Evolutionary conservation across 257 asterid species (phyloP), one percentile per base, ranked within the genome.

Genomic region (Ballota nigra): DNA sequence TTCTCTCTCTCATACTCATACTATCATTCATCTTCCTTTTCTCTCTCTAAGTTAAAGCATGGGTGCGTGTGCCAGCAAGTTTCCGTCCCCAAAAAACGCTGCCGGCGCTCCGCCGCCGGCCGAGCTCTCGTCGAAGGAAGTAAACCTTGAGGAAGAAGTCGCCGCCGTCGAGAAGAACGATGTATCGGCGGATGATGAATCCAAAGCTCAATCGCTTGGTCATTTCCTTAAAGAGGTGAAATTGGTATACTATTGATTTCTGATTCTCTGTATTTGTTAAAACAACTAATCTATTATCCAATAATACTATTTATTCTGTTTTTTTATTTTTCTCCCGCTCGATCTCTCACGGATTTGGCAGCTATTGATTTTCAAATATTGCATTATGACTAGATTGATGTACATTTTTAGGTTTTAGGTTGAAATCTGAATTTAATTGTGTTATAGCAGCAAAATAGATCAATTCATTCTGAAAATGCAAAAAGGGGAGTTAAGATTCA

Each of bases 31-130:
- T n/a, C 66, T 34, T 49, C 74, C 0, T 55, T 0, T 20, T 77
- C 72, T 72, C 65, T 72, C 73, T 59, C 75, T 66, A 76, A 63
- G 24, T 68, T 61, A 26, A 26, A 11, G n/a, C 62, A 74, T 88
- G 95, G 95, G 95, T 66, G 92, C 89, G 56, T 88, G 95, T 56
- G 88, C 91, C 28, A 86, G 84, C 72, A 86, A 57, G 82, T 77
- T 86, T 18, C 69, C 78, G 49, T 78, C 68, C 11, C 73, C 70
- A 67, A 77, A 86, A 73, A 76, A 56, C 67, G 75, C 74, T n/a
- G 80, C 51, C 73, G 75, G 61, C 29, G 79, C 73, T 12, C 82
- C 78, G 72, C 73, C 68, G 69, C 83, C 85, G 69, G 69, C 52
- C 12, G 86, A 73, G 68, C 40, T 33, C 81, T 73, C 67, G 58